These are phyloP conservation scores for Cardiospermum halicacabum DNA, from an alignment of 345 rosid genomes.

Conservation along the genomic window DNA sequence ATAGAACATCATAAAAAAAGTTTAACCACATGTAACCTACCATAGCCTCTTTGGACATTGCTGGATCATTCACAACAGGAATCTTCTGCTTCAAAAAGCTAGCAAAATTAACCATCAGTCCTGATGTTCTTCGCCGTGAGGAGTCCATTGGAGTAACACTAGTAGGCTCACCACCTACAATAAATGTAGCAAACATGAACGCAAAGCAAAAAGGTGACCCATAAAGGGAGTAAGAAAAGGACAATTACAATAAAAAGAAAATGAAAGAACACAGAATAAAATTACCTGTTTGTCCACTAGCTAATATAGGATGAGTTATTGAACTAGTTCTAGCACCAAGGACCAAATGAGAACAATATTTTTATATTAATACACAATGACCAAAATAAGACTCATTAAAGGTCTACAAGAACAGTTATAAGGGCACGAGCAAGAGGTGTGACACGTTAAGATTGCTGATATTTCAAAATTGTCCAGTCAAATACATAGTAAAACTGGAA, in stretches of 20 bases:
- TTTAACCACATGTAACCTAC: conserved; percentile 30
- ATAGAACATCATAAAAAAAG: neutral
- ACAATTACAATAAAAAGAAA: neutral
- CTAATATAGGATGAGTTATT: conserved; percentile 39
- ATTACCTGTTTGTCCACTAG: conserved; percentile 60
- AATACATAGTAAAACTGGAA: conserved; percentile 94
- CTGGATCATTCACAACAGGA: conserved; percentile 49
- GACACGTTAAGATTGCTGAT: conserved; percentile 85
- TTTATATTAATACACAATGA: conserved; percentile 6
- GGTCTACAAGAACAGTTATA: conserved; percentile 5
- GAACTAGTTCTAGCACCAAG: conserved; percentile 76
- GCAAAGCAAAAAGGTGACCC: neutral
- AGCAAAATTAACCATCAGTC: conserved; percentile 51
- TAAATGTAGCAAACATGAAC: neutral
- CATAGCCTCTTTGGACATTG: conserved; percentile 44
- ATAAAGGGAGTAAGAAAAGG: neutral
- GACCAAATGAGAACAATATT: conserved; percentile 39
- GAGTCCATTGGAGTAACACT: conserved; percentile 59
- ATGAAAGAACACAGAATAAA: neutral
- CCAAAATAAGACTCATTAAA: neutral
- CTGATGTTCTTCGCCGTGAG: conserved; percentile 66
- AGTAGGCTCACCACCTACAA: conserved; percentile 35
- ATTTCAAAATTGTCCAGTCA: conserved; percentile 98
- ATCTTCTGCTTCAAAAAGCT: conserved; percentile 63
- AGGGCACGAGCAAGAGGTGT: conserved; percentile 67